Evolutionary conservation across 495 filamentous ascomycete genomes (phyloP), one percentile per base, ranked within the genome.

Genomic region (Talaromyces wortmannii): DNA sequence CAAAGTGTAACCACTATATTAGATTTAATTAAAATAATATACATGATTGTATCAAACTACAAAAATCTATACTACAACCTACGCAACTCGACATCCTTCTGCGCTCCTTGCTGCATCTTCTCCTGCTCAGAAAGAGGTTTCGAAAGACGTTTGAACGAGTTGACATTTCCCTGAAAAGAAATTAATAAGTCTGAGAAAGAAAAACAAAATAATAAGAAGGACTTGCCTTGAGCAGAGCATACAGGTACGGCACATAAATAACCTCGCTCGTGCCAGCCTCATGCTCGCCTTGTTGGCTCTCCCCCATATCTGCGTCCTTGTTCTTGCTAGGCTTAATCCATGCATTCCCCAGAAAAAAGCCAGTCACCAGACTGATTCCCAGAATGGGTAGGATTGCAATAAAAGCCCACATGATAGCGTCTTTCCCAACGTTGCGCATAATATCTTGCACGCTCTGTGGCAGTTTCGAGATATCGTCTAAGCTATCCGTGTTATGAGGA

Each of bases 371-470:
- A 52, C 70, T 68, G 5, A 79, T 33, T 7, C 68, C 73, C 75
- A 83, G 73, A 50, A 83, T 76, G 8, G 81, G 79, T 16, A 78
- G 60, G 29, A 85, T 72, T 0, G 78, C 57, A 32, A 83, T 66
- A 55, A 82, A 85, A 0, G 77, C 78, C 74, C 74, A 80, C 61
- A 75, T 77, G 31, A 83, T 79, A 1, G 80, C 79, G 12, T 69
- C 63, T 55, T 73, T 67, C 0, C 64, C 72, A 1, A 58, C 59
- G 4, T 66, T 48, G 1, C 69, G 62, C 15, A 78, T 55, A 5
- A n/a, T 42, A 0, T 45, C 56, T 49, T 71, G 67, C 0, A 60
- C 17, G 0, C 59, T 65, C 1, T 60, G 50, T 0, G 66, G 55
- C 23, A 75, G 59, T 0, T 55, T 49, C 5, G 56, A 45, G 12